Conservation (phyloP, 2,329 filamentous ascomycete species). For the Botrytis hyacinthi region DNA sequence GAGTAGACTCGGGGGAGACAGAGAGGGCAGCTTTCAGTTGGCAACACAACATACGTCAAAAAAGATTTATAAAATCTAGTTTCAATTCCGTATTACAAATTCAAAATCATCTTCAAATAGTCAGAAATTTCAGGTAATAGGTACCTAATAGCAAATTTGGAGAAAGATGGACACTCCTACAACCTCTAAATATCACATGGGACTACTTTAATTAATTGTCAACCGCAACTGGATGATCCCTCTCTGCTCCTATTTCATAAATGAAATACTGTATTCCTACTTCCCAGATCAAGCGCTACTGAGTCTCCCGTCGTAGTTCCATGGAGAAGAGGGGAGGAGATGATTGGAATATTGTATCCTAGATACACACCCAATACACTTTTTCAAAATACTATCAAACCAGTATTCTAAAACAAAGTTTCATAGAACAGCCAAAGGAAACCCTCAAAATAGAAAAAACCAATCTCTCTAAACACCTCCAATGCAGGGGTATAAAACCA, state of each 20-base stretch:
- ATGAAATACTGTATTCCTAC: neutral
- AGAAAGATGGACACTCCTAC: neutral
- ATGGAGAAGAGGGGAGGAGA: neutral
- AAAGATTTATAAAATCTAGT: too few relatives aligned
- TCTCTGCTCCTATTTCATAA: neutral
- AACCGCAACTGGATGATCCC: too few relatives aligned
- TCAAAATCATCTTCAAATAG: too few relatives aligned
- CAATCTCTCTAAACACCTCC: neutral
- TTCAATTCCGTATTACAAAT: too few relatives aligned
- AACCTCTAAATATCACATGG: neutral
- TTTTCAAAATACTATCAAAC: neutral
- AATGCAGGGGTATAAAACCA: neutral
- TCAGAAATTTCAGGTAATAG: neutral
- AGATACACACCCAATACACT: neutral
- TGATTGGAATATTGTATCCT: neutral
- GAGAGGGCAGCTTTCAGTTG: too few relatives aligned
- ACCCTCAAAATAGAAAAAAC: neutral
- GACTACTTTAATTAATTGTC: neutral
- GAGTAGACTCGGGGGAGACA: too few relatives aligned
- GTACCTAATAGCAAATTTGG: neutral
- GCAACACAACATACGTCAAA: too few relatives aligned
- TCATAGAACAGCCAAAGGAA: neutral
- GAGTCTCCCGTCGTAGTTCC: neutral
- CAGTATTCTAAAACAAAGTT: neutral
- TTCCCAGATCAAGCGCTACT: neutral